A percentile compares a stretch with the other conserved stretches of the same genome.
Evolutionary conservation across 1,139 yeast species (phyloP).

Genomic region (Candida sojae): DNA sequence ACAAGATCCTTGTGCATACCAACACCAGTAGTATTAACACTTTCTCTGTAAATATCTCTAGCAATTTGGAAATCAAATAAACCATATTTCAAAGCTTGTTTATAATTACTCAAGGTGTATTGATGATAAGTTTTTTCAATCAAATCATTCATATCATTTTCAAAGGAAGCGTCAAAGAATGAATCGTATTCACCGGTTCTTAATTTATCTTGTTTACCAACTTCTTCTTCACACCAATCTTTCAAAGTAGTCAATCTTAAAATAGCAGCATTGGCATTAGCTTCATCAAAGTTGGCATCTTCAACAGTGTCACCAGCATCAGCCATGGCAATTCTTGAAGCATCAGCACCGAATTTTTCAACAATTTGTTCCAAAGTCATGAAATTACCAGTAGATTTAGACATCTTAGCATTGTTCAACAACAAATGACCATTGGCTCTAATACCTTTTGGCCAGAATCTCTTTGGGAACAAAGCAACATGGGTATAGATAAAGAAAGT

Average conservation of each 20-base stretch:
- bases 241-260: constrained; percentile 88
- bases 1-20: constrained; percentile 87
- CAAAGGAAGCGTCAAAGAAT: constrained; percentile 87
- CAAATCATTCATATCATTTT: constrained; percentile 87
- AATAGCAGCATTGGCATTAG: constrained; percentile 96
- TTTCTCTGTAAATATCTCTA: constrained; percentile 94
- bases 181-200: constrained; percentile 69
- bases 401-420: constrained; percentile 96
- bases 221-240: constrained; percentile 90
- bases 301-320: constrained; percentile 98
- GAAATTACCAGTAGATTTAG: constrained; percentile 97
- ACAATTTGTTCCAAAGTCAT: constrained; percentile 85
- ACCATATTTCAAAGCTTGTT: constrained; percentile 86
- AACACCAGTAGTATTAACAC: constrained; percentile 47
- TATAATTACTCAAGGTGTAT: constrained; percentile 75
- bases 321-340: constrained; percentile 94
- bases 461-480: constrained; percentile 88
- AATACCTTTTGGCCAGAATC: constrained; percentile 91
- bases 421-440: constrained; percentile 95
- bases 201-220: constrained; percentile 51
- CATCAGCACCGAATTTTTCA: constrained; percentile 95
- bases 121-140: constrained; percentile 71
- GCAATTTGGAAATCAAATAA: constrained; percentile 93
- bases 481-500: constrained; percentile 93
- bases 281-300: constrained; percentile 97